Evolutionary conservation across 192 early-diverging fungal genomes (phyloP).

Genomic region (Chytriomyces sp.): DNA sequence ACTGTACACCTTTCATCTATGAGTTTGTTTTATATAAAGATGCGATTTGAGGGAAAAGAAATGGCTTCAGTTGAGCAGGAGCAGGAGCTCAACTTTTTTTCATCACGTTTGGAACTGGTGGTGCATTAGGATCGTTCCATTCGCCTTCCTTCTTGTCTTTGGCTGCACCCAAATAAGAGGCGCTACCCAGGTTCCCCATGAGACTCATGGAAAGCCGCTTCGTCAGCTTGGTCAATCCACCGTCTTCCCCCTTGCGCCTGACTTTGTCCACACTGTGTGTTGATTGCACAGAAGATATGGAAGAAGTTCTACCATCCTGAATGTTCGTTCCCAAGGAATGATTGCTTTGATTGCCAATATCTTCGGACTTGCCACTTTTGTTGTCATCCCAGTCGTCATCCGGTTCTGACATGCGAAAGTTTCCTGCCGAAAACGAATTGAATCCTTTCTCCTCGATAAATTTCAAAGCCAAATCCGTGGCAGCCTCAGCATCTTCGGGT

Average conservation of each 20-base stretch:
- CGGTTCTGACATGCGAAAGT: not conserved
- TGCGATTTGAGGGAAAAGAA: no score
- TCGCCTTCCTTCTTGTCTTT: not conserved
- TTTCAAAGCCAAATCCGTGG: not conserved
- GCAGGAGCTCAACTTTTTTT: not conserved
- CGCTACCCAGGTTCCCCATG: not conserved
- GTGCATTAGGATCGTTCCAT: not conserved
- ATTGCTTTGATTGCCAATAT: not conserved
- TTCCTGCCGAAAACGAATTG: not conserved
- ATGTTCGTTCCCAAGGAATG: not conserved
- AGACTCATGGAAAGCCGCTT: not conserved
- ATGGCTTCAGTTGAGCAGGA: no score
- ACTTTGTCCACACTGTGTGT: not conserved
- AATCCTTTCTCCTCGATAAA: conserved; percentile 14
- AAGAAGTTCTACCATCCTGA: not conserved
- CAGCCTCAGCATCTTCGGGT: not conserved
- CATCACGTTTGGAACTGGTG: not conserved
- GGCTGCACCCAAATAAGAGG: no score
- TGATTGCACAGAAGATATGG: not conserved
- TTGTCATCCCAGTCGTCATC: conserved; percentile 8
- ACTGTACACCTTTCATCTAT: no score
- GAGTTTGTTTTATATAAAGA: no score
- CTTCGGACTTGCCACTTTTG: not conserved
- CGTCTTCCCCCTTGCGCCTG: not conserved
- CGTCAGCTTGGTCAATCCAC: not conserved